Evolutionary conservation across 176 grass and related monocot genomes (phyloP).

Genomic region (Carex cristatella): DNA sequence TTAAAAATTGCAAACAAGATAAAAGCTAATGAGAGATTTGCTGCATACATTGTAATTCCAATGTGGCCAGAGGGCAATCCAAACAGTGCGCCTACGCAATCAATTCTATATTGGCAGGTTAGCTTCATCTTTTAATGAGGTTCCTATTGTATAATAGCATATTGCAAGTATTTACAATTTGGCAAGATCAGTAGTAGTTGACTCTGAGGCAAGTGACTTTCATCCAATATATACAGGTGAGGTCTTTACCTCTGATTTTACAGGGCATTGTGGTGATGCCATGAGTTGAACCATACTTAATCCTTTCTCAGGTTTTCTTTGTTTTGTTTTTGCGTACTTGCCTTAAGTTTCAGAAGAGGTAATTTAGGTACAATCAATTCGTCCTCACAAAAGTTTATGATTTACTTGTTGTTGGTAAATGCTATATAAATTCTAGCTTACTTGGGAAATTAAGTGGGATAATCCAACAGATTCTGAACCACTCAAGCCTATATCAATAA

Average conservation of each 20-base stretch:
- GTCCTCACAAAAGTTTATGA: background rate
- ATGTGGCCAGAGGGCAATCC: conserved; percentile 99
- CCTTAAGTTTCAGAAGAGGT: background rate
- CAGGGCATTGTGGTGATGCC: too few relatives aligned
- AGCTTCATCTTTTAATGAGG: too few relatives aligned
- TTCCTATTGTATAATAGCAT: background rate
- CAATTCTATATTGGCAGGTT: conserved; percentile 94
- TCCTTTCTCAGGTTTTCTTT: too few relatives aligned
- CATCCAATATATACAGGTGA: too few relatives aligned
- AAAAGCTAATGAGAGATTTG: conserved; percentile 77
- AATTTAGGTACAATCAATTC: background rate
- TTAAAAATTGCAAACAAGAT: conserved; percentile 99
- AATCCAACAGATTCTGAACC: background rate
- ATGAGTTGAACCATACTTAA: too few relatives aligned
- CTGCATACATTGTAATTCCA: conserved; percentile 82
- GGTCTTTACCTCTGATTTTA: too few relatives aligned
- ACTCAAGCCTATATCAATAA: too few relatives aligned
- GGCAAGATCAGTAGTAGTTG: background rate
- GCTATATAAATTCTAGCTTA: background rate
- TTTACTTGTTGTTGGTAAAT: background rate
- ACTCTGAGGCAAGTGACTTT: background rate
- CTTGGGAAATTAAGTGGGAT: background rate
- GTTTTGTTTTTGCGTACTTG: too few relatives aligned
- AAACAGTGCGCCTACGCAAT: conserved; percentile 58
- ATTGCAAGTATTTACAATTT: background rate